These are phyloP conservation scores for Cordyceps pruinosa DNA, from an alignment of 2,329 filamentous ascomycete genomes.

Conservation along the genomic window DNA sequence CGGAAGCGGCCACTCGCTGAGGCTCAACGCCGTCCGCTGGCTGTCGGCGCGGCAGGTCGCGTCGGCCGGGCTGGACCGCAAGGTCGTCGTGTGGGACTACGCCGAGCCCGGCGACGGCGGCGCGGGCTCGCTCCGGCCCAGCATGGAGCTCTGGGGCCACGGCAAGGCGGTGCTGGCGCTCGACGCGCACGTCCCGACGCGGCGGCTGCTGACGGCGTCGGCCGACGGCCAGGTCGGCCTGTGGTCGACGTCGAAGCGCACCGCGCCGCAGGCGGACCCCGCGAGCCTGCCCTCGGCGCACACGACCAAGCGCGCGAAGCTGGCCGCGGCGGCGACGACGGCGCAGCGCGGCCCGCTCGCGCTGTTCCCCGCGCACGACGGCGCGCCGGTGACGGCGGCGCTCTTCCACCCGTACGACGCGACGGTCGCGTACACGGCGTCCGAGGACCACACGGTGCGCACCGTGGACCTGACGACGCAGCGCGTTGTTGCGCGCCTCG, in stretches of 20 bases:
- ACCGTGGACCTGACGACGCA: conserved; percentile 87
- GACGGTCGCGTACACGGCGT: conserved; percentile 85
- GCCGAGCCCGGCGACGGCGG: conserved; percentile 56
- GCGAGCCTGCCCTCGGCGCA: conserved; percentile 61
- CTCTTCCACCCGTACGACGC: conserved; percentile 79
- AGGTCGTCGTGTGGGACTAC: conserved; percentile 87
- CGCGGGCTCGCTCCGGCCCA: conserved; percentile 58
- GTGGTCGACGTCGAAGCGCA: conserved; percentile 75
- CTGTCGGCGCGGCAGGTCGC: conserved; percentile 70
- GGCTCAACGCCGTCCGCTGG: conserved; percentile 78
- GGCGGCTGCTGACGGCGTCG: conserved; percentile 77
- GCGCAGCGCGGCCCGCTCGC: conserved; percentile 75
- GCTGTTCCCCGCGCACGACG: conserved; percentile 64
- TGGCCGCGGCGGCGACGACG: conserved; percentile 35
- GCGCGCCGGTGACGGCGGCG: conserved; percentile 68
- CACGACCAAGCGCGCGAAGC: conserved; percentile 70
- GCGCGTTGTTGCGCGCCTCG: conserved; percentile 70
- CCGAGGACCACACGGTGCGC: conserved; percentile 82
- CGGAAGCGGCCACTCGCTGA: conserved; percentile 66
- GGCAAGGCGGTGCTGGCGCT: conserved; percentile 66
- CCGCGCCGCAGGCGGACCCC: conserved; percentile 66
- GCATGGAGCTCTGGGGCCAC: conserved; percentile 80
- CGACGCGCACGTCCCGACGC: conserved; percentile 64
- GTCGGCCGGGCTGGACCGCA: conserved; percentile 77
- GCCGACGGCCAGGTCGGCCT: conserved; percentile 78